These are phyloP conservation scores for Aspergillus cavernicola DNA, from an alignment of 495 filamentous ascomycete species.

Conservation along the genomic window DNA sequence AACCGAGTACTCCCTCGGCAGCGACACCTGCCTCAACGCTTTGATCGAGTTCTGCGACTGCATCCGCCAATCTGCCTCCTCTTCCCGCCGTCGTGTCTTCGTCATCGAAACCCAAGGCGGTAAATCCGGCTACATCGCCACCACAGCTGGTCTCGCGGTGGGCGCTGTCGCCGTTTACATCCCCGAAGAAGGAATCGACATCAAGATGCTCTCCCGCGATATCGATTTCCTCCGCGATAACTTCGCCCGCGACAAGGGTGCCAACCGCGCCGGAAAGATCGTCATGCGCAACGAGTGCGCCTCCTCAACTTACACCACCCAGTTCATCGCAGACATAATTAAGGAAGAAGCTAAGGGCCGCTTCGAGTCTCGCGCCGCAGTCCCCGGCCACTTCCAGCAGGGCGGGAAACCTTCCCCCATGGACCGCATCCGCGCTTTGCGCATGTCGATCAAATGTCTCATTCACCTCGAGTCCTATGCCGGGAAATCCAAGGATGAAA, in stretches of 20 bases:
- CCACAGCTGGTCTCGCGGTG: slow-evolving; percentile 80
- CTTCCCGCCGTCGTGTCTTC: slow-evolving; percentile 88
- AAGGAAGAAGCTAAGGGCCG: slow-evolving; percentile 85
- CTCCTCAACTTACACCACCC: slow-evolving; percentile 83
- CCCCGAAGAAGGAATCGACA: slow-evolving; percentile 90
- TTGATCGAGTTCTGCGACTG: slow-evolving; percentile 94
- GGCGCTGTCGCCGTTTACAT: slow-evolving; percentile 96
- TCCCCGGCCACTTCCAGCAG: slow-evolving; percentile 96
- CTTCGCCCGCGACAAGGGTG: slow-evolving; percentile 82
- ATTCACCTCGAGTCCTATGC: slow-evolving; percentile 80
- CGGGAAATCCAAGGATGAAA: slow-evolving; percentile 59
- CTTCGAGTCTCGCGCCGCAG: slow-evolving; percentile 89
- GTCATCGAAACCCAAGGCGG: slow-evolving; percentile 98
- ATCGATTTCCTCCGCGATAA: slow-evolving; percentile 85
- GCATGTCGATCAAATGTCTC: slow-evolving; percentile 87
- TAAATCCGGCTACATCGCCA: slow-evolving; percentile 89
- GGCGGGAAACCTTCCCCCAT: slow-evolving; percentile 90
- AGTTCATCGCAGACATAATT: slow-evolving; percentile 93
- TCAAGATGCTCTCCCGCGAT: slow-evolving; percentile 88
- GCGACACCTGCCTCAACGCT: slow-evolving; percentile 97
- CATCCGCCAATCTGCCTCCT: slow-evolving; percentile 93
- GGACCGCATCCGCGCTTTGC: slow-evolving; percentile 90
- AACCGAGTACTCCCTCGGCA: slow-evolving; percentile 94
- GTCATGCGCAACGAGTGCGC: slow-evolving; percentile 94
- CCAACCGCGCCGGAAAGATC: slow-evolving; percentile 86